Percentiles rank a stretch among this genome's conserved stretches.
Evolutionary conservation across 1,284 basidiomycete genomes (phyloP).

Genomic region (Marasmius tenuissimus): DNA sequence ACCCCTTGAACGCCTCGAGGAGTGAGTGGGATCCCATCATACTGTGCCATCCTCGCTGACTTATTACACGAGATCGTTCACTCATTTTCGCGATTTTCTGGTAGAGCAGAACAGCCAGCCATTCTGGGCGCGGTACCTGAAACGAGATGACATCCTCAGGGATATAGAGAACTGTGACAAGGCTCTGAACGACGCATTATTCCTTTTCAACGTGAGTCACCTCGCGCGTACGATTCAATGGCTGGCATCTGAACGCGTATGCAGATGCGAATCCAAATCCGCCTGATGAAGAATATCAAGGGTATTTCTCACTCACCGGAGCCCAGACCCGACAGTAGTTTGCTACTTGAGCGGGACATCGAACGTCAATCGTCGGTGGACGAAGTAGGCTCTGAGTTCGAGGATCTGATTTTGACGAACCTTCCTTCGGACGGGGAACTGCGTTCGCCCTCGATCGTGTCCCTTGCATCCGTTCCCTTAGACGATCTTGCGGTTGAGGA

Average conservation of each 20-base stretch:
- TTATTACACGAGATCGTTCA: slow-evolving; percentile 1
- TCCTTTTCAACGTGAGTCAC: slow-evolving; percentile 12
- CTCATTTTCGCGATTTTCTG: slow-evolving; percentile 3
- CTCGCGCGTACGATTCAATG: background rate
- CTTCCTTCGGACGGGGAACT: background rate
- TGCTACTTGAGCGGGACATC: background rate
- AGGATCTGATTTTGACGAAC: background rate
- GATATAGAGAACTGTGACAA: slow-evolving; percentile 9
- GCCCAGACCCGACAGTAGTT: background rate
- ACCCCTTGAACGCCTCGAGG: slow-evolving; percentile 6
- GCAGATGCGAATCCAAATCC: slow-evolving; percentile 6
- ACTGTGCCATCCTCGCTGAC: background rate
- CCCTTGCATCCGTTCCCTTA: background rate
- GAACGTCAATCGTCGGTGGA: background rate
- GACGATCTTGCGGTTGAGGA: slow-evolving; percentile 9
- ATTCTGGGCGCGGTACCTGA: slow-evolving; percentile 8
- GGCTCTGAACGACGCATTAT: slow-evolving; percentile 6
- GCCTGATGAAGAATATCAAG: slow-evolving; percentile 7
- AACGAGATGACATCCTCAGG: slow-evolving; percentile 5
- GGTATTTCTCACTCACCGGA: background rate
- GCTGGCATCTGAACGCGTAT: background rate
- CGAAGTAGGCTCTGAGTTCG: background rate
- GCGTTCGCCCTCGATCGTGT: background rate
- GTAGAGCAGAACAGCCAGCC: slow-evolving; percentile 3
- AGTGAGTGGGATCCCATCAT: background rate